Evolutionary conservation across 345 rosid species (phyloP), one percentile per base, ranked within the genome.

Genomic region (Balakata baccata): DNA sequence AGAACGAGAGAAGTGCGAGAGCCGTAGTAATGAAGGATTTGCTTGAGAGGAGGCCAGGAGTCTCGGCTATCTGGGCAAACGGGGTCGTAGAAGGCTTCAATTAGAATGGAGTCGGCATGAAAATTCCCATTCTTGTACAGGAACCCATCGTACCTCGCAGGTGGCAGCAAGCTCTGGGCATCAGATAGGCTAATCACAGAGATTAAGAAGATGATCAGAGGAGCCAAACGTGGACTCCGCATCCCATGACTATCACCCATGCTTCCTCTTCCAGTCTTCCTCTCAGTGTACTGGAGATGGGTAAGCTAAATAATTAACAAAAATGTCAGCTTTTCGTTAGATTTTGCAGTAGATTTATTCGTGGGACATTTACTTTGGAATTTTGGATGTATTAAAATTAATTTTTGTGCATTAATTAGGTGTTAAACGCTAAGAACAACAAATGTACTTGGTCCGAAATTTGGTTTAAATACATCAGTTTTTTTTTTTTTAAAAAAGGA

Each of bases 11-110:
- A 74, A 70, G 89, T 89, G 75, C 84, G 90, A 78, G 88, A 71
- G 71, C 93, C 92, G 75, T 94, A 92, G 82, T 81, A 59, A 25
- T 80, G 74, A 50, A 92, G 73, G 51, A 88, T 93, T 77, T 77
- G 85, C 74, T 86, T 90, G 76, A 94, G 88, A 54, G 97, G 85
- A 41, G 88, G 86, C 98, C 98, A 94, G 10, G 94, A 71, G 81
- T 90, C 95, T 64, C 89, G 80, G 84, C 95, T 89, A 67, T 92
- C 97, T 37, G 97, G 87, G 74, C 98, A 94, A 77, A 92, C 89
- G 39, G 98, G 98, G 78, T 94, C 98, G 63, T 82, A 84, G 87
- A 86, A 94, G 17, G 97, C 95, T 62, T 92, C 98, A 81, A 94
- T 72, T 53, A 83, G 14, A 72, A 94, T 78, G 65, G 93, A 52